Conservation (phyloP, 345 rosid genomes). For the Lepidium didymum region DNA sequence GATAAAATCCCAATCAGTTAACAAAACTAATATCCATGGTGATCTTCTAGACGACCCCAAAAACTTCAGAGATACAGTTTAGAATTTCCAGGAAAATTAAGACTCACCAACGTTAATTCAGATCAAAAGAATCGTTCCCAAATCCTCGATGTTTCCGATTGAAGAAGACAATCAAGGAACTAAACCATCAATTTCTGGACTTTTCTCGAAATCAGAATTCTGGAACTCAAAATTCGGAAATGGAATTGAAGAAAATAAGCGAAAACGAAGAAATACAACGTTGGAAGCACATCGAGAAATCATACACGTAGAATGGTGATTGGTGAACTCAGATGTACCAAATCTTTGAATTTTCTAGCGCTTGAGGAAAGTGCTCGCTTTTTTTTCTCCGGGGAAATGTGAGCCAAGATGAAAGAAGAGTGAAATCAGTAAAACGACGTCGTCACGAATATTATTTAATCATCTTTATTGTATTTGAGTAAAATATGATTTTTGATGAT, state of each 20-base stretch:
- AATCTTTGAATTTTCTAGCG: conserved; percentile 18
- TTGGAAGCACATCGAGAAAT: neutral
- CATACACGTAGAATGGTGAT: neutral
- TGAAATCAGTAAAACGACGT: conserved; percentile 6
- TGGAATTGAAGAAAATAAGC: neutral
- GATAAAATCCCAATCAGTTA: neutral
- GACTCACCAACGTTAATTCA: neutral
- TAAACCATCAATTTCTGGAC: neutral
- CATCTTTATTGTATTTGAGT: neutral
- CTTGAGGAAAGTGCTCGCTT: neutral
- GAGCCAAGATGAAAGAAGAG: neutral
- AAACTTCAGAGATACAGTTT: neutral
- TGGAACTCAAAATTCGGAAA: neutral
- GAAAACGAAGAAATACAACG: neutral
- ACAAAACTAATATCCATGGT: neutral
- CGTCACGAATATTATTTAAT: conserved; percentile 1
- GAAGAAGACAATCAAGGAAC: neutral
- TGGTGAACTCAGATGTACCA: neutral
- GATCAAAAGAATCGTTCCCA: conserved; percentile 1
- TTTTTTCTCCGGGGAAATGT: neutral
- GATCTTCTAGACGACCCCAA: neutral
- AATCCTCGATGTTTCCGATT: conserved; percentile 9
- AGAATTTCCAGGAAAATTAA: neutral
- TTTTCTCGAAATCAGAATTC: neutral
- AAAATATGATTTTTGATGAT: neutral